Conservation (phyloP, 1,284 basidiomycete species). For the Papiliotrema fonsecae region DNA sequence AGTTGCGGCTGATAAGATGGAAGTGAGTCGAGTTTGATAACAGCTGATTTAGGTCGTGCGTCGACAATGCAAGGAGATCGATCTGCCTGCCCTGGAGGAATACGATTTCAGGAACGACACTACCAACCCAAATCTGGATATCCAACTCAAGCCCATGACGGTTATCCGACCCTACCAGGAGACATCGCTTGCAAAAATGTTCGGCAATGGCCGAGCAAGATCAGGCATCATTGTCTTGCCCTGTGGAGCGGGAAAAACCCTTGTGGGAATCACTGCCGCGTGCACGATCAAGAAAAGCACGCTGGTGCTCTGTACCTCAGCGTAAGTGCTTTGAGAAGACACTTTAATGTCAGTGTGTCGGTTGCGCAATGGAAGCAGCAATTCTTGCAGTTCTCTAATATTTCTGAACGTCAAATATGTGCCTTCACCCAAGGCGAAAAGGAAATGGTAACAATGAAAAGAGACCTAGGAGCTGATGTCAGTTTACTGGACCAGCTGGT, state of each 20-base stretch:
- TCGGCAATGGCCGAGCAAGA: conserved; percentile 93
- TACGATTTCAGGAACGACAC: conserved; percentile 97
- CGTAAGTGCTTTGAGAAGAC: conserved; percentile 57
- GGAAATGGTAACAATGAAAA: conserved; percentile 62
- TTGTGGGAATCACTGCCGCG: conserved; percentile 97
- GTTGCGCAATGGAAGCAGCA: conserved; percentile 98
- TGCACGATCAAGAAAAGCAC: conserved; percentile 99
- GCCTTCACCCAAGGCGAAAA: conserved; percentile 95
- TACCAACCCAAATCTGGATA: conserved; percentile 88
- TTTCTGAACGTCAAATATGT: conserved; percentile 88
- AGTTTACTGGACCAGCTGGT: conserved; percentile 78
- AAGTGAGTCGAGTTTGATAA: conserved; percentile 53
- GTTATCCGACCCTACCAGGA: conserved; percentile 96
- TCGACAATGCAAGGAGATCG: conserved; percentile 86
- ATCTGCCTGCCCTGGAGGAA: conserved; percentile 94
- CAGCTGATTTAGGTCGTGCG: conserved; percentile 68
- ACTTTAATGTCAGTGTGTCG: conserved; percentile 62
- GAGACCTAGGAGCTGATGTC: conserved; percentile 3
- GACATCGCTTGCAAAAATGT: conserved; percentile 96
- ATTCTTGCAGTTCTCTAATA: conserved; percentile 95
- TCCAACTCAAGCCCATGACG: conserved; percentile 92
- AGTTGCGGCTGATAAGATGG: conserved; percentile 85
- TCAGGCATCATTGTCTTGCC: conserved; percentile 98
- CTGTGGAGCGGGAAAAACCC: conserved; percentile 96
- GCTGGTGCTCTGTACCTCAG: conserved; percentile 94